A percentile compares a stretch with the other conserved stretches of the same genome.
These are phyloP conservation scores for Endoconidiophora laricicola DNA, from an alignment of 2,329 filamentous ascomycete species.

Conservation along the genomic window DNA sequence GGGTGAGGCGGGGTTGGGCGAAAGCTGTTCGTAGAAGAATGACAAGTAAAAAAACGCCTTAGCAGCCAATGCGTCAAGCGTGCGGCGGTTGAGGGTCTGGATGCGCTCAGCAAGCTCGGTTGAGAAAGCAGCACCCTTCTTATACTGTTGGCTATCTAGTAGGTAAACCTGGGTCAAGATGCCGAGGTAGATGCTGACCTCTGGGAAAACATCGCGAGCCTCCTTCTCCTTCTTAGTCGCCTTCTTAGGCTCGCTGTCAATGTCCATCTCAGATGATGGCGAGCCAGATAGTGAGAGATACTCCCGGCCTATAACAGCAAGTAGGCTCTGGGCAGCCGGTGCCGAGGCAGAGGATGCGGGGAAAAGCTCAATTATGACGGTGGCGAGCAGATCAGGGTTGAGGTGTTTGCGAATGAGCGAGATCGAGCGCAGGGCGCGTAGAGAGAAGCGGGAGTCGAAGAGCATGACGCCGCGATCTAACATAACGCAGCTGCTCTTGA, in stretches of 20 bases:
- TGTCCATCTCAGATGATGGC: conserved; percentile 49
- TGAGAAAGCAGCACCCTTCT: conserved; percentile 73
- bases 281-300: conserved; percentile 42
- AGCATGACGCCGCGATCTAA: conserved; percentile 81
- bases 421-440: conserved; percentile 86
- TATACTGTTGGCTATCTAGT: conserved; percentile 67
- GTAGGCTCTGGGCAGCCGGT: conserved; percentile 49
- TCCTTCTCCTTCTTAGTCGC: conserved; percentile 48
- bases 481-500: conserved; percentile 83
- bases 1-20: conserved; percentile 73
- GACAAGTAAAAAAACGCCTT: conserved; percentile 98
- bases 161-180: conserved; percentile 78
- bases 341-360: conserved; percentile 43
- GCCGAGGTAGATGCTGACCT: conserved; percentile 76
- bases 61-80: conserved; percentile 80
- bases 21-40: conserved; percentile 82
- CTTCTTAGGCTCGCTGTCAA: conserved; percentile 44
- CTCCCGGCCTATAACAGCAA: conserved; percentile 52
- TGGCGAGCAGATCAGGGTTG: conserved; percentile 62
- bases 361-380: conserved; percentile 70
- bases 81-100: conserved; percentile 79
- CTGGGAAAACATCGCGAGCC: conserved; percentile 63
- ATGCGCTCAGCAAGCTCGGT: conserved; percentile 68
- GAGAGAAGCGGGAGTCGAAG: conserved; percentile 89
- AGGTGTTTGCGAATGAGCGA: conserved; percentile 88